Base-by-base conservation (phyloP, 23 red algal genomes). In the Cyanidiococcus yangmingshanensis region DNA sequence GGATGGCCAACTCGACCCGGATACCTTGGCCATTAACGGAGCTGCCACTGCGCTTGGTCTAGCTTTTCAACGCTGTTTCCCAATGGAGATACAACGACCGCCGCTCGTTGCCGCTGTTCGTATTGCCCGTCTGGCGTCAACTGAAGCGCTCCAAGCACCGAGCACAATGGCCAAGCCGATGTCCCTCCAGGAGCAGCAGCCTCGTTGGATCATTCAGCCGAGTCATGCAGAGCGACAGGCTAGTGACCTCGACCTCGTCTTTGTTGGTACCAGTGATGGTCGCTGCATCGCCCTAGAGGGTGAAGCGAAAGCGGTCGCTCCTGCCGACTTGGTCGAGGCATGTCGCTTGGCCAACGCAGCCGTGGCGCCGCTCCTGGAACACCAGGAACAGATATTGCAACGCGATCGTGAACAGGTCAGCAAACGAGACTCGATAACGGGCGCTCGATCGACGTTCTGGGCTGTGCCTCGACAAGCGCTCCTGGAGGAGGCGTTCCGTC, bases 131-230 rank as follows among this genome's bases (percentile, higher is more conserved):
- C 57, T 75, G 57, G 82, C 83, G 34, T 67, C 77, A 26, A 25
- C 39, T 24, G 68, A 76, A 27, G 16, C 39, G 35, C n/a, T n/a
- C n/a, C n/a, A n/a, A n/a, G 34, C 58, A 25, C n/a, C 67, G 37
- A 35, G 34, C 17, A 17, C 38, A 58, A 27, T 81, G 3, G 39
- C 40, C 40, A 57, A 79, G 18, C 79, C 87, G 2, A 84, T 75
- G 74, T 37, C 41, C 2, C 37, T 38, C 18, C 57, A 57, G 0
- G 2, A 41, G 12, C 39, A 74, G 30, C 29, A 1, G 41, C 50
- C 30, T 35, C n/a, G n/a, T 29, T 71, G 63, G 63, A 71, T 71
- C 63, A 32, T 71, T 25, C 63, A 71, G 63, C 63, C 63, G 63
- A 71, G n/a, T 7, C 27, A 71, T 71, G 63, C 21, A 29, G n/a